Conservation (phyloP, 139 green algal genomes). For the Micractinium sp. region DNA sequence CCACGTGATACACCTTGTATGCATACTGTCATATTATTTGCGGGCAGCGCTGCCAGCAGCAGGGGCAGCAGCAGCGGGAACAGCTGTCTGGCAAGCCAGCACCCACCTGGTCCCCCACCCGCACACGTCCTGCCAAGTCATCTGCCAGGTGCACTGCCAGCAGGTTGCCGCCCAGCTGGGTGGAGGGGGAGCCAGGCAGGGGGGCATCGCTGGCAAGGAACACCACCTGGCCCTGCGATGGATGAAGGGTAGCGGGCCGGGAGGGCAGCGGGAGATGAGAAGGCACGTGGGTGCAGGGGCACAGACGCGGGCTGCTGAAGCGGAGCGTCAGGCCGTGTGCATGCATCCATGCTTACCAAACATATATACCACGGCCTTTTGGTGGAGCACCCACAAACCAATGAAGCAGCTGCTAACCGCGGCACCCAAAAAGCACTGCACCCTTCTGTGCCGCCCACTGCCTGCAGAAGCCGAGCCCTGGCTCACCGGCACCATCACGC, state of each 20-base stretch:
- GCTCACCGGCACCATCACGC: constrained; percentile 25
- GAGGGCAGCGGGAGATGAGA: not conserved
- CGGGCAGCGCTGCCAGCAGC: too few relatives aligned
- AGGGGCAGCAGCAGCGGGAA: too few relatives aligned
- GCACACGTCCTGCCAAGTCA: constrained; percentile 10
- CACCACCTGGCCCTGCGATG: constrained; percentile 15
- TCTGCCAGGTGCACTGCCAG: constrained; percentile 22
- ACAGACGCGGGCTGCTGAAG: not conserved
- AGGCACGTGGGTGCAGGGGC: not conserved
- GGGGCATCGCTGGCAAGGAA: not conserved
- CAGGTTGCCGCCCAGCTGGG: not conserved
- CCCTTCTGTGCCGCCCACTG: not conserved
- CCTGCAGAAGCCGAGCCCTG: not conserved
- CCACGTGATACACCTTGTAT: too few relatives aligned
- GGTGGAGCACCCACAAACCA: not conserved
- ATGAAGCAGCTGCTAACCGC: not conserved
- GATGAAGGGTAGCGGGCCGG: not conserved
- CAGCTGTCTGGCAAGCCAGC: too few relatives aligned
- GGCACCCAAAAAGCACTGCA: not conserved
- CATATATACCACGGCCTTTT: too few relatives aligned
- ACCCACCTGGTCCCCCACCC: not conserved
- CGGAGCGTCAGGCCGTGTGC: too few relatives aligned
- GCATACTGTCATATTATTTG: too few relatives aligned
- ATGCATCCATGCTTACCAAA: too few relatives aligned
- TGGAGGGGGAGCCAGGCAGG: not conserved